phyloP scores from a whole-genome alignment of 768 basidiomycete genomes.

The Phylloporus sp. region DNA sequence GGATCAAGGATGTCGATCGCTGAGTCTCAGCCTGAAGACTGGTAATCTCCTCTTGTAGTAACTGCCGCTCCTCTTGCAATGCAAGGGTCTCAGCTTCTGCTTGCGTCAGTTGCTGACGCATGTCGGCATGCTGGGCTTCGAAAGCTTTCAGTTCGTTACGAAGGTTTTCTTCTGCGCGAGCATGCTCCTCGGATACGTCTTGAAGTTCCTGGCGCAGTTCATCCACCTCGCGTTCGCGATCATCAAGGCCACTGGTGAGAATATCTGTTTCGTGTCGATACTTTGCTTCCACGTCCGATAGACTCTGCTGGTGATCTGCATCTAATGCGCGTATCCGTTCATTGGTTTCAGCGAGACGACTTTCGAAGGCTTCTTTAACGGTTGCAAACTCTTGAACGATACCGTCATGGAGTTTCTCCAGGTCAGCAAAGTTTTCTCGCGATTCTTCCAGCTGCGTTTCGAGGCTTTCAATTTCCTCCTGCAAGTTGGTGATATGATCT shows the following conservation, averaged over 20 bases:
- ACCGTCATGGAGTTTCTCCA: constrained; percentile 25
- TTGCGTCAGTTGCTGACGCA: constrained; percentile 41
- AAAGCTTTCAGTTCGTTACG: constrained; percentile 24
- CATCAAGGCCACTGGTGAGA: constrained; percentile 37
- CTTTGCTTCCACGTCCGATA: constrained; percentile 32
- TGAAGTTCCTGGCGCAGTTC: constrained; percentile 37
- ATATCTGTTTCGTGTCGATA: constrained; percentile 31
- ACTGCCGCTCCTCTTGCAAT: constrained; percentile 47
- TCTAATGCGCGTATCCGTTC: constrained; percentile 25
- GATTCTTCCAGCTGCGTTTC: constrained; percentile 21
- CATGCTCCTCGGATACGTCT: constrained; percentile 34
- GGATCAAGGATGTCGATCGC: constrained; percentile 54
- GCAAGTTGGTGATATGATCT: constrained; percentile 20
- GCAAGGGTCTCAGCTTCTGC: constrained; percentile 33
- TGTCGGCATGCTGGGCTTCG: constrained; percentile 22
- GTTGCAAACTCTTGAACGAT: constrained; percentile 22
- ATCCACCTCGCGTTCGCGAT: constrained; percentile 33
- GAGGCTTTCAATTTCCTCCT: constrained; percentile 24
- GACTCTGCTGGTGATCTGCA: constrained; percentile 18
- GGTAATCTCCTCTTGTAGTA: constrained; percentile 54
- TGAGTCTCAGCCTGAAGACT: constrained; percentile 63
- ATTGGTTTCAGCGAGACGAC: constrained; percentile 23
- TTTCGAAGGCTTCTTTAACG: constrained; percentile 30
- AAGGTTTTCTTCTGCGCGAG: constrained; percentile 29
- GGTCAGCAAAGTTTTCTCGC: constrained; percentile 19